These are phyloP conservation scores for Calonectria pseudoturangicola DNA, from an alignment of 2,329 filamentous ascomycete genomes.

Conservation along the genomic window DNA sequence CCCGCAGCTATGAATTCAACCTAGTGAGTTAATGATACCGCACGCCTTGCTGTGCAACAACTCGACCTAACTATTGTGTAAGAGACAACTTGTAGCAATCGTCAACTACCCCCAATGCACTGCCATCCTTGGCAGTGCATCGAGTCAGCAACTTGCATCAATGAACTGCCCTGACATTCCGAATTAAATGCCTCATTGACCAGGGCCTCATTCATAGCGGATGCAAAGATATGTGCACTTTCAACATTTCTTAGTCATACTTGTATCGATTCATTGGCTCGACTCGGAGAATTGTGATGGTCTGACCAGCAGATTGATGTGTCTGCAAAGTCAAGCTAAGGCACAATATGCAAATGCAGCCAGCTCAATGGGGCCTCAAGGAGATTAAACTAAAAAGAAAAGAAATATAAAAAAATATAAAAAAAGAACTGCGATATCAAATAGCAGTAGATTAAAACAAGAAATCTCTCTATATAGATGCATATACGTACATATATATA, in stretches of 20 bases:
- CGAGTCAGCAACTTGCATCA: not conserved
- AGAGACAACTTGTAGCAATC: constrained; percentile 22
- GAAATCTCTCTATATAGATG: not conserved
- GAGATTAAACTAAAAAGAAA: too few relatives aligned
- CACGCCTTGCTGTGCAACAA: not conserved
- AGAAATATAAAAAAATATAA: too few relatives aligned
- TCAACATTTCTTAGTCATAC: not conserved
- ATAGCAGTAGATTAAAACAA: too few relatives aligned
- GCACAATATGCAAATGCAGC: not conserved
- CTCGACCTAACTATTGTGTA: not conserved
- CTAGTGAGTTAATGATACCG: too few relatives aligned
- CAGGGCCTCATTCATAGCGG: not conserved
- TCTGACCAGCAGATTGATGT: not conserved
- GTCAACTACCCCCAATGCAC: constrained; percentile 8
- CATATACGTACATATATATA: not conserved
- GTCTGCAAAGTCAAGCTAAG: not conserved
- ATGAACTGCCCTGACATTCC: not conserved
- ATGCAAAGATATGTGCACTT: not conserved
- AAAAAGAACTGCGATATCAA: too few relatives aligned
- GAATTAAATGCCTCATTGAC: not conserved
- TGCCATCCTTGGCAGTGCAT: not conserved
- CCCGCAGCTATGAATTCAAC: too few relatives aligned
- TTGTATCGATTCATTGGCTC: not conserved
- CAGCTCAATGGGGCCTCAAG: not conserved
- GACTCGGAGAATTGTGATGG: not conserved